These are phyloP conservation scores for Tolypocladium capitatum DNA, from an alignment of 2,329 filamentous ascomycete genomes.

Conservation along the genomic window DNA sequence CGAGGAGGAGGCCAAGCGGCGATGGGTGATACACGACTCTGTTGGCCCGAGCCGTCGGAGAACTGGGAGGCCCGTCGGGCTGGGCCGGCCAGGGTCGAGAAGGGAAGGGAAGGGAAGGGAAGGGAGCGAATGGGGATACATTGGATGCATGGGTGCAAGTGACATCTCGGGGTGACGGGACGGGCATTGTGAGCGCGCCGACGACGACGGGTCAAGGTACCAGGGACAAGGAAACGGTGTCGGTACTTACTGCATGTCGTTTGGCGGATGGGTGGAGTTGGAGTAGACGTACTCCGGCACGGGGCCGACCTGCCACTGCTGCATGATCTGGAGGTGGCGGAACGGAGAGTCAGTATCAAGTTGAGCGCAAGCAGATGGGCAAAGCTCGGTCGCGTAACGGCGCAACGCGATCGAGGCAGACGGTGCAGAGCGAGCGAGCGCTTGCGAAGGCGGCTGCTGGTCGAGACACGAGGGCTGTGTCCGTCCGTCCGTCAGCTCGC, in stretches of 20 bases:
- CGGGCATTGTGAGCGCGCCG: no score
- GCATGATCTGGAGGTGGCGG: conserved; percentile 34
- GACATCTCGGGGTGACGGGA: background rate
- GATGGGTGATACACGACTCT: conserved; percentile 11
- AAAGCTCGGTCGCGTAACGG: conserved; percentile 3
- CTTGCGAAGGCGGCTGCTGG: conserved; percentile 5
- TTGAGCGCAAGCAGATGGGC: conserved; percentile 3
- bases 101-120: background rate
- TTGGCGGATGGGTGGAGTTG: conserved; percentile 38
- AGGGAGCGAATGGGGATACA: background rate
- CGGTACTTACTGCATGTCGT: conserved; percentile 45
- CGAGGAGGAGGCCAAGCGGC: conserved; percentile 3
- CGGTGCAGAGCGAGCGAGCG: conserved; percentile 3
- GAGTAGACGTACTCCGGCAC: conserved; percentile 47
- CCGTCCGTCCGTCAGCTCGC: conserved; percentile 1
- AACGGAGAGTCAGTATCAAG: conserved; percentile 13
- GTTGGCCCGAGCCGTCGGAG: background rate
- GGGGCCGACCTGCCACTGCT: conserved; percentile 48
- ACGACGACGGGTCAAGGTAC: conserved; percentile 10
- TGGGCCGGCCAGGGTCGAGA: background rate
- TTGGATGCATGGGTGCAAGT: conserved; percentile 2
- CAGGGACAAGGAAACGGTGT: conserved; percentile 19
- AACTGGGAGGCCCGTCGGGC: background rate
- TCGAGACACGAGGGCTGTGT: conserved; percentile 3
- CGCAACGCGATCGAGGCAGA: conserved; percentile 4